Percentiles rank a stretch among this genome's conserved stretches.
Evolutionary conservation across 2,329 filamentous ascomycete genomes (phyloP).

Genomic region (Nemania serpens): DNA sequence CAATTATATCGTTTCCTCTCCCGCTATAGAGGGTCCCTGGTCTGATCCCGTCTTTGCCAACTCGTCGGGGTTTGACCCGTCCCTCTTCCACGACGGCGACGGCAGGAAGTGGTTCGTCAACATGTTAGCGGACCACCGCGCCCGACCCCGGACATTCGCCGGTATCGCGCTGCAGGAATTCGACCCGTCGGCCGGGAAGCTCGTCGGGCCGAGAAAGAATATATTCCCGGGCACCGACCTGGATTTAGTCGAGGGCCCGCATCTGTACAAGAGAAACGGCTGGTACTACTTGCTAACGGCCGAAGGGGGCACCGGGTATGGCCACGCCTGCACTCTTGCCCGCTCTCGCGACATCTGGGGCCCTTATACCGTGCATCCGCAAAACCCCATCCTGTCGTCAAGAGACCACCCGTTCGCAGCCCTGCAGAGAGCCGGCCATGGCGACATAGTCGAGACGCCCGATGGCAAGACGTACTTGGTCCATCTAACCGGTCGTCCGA

Average conservation of each 20-base stretch:
- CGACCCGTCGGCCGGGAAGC: constrained; percentile 51
- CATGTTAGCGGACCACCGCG: constrained; percentile 60
- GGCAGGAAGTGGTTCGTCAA: constrained; percentile 62
- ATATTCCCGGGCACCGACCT: constrained; percentile 61
- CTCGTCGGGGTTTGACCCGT: constrained; percentile 66
- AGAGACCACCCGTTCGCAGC: constrained; percentile 55
- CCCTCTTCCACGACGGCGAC: constrained; percentile 61
- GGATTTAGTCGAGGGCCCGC: constrained; percentile 60
- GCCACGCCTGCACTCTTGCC: constrained; percentile 65
- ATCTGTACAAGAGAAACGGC: constrained; percentile 61
- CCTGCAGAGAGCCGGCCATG: constrained; percentile 58
- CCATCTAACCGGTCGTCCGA: constrained; percentile 57
- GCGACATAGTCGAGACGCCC: constrained; percentile 58
- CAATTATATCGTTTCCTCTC: constrained; percentile 64
- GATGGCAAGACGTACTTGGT: constrained; percentile 60
- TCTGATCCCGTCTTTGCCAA: constrained; percentile 64
- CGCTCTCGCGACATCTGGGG: constrained; percentile 59
- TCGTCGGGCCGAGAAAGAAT: constrained; percentile 61
- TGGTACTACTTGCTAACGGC: constrained; percentile 66
- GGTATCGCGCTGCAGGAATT: constrained; percentile 65
- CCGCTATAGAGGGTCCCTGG: constrained; percentile 62
- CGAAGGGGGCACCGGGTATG: constrained; percentile 64
- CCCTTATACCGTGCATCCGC: constrained; percentile 64
- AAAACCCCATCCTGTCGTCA: constrained; percentile 61
- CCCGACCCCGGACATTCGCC: constrained; percentile 54